A percentile compares a stretch with the other conserved stretches of the same genome.
phyloP scores from a whole-genome alignment of 192 early-diverging fungal species.

The Backusella parvicylindrica region DNA sequence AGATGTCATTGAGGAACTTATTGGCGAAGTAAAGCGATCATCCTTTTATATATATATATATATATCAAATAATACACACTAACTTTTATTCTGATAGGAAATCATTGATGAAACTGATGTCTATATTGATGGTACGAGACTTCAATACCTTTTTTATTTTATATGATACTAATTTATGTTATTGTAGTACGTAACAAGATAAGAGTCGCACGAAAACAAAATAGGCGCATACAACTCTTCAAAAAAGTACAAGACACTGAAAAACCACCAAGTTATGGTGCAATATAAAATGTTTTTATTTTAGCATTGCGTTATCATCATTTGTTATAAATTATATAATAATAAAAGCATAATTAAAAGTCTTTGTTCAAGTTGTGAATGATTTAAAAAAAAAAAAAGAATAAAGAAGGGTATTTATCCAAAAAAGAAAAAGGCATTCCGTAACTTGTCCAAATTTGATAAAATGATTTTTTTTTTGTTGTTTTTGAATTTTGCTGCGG shows the following conservation, averaged over 20 bases:
- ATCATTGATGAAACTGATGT: conserved; percentile 83
- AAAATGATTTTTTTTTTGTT: neutral
- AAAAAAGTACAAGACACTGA: conserved; percentile 3
- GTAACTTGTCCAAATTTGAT: neutral
- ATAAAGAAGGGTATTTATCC: neutral
- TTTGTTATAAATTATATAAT: too few species aligned
- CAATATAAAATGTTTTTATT: neutral
- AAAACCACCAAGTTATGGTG: neutral
- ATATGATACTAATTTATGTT: neutral
- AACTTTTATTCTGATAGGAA: conserved; percentile 38
- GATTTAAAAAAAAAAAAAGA: too few species aligned
- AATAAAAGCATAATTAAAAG: neutral
- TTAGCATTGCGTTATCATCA: neutral
- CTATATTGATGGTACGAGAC: conserved; percentile 26
- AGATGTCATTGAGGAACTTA: conserved; percentile 79
- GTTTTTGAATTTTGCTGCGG: neutral
- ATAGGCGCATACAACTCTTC: neutral
- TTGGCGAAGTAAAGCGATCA: conserved; percentile 43
- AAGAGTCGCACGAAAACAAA: conserved; percentile 34
- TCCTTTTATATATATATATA: neutral
- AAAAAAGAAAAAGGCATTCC: neutral
- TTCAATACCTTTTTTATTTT: neutral
- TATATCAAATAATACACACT: neutral
- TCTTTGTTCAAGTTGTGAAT: neutral
- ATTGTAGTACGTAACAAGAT: conserved; percentile 45